Evolutionary conservation across 192 early-diverging fungal genomes (phyloP).

Genomic region (Linderina pennispora): DNA sequence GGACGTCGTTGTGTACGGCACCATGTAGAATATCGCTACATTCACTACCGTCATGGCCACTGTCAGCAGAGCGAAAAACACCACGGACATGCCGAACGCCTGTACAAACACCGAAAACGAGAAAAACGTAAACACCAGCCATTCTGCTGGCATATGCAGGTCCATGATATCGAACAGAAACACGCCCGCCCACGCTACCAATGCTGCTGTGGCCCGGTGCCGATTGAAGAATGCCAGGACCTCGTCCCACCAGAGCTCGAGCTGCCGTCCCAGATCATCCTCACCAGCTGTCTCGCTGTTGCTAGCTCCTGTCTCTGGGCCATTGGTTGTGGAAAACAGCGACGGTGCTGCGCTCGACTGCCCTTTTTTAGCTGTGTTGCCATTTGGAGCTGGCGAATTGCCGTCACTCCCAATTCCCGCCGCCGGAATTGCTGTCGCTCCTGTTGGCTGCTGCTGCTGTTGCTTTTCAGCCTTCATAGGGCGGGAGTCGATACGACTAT

Average conservation of each 20-base stretch:
- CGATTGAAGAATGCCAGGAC: slow-evolving; percentile 26
- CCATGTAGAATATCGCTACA: slow-evolving; percentile 22
- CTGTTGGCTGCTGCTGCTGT: not conserved
- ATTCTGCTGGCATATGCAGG: slow-evolving; percentile 38
- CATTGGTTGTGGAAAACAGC: not conserved
- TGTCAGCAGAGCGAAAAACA: slow-evolving; percentile 33
- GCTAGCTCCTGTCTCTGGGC: not conserved
- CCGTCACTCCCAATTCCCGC: no score
- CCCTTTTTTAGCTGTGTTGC: not conserved
- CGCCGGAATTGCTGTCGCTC: not conserved
- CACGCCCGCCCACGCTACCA: slow-evolving; percentile 29
- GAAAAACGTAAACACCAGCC: slow-evolving; percentile 44
- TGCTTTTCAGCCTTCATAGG: slow-evolving; percentile 29
- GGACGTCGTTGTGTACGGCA: slow-evolving; percentile 25
- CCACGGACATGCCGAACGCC: slow-evolving; percentile 41
- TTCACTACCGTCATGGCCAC: slow-evolving; percentile 31
- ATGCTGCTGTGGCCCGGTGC: slow-evolving; percentile 32
- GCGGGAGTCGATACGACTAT: not conserved
- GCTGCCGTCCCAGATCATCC: slow-evolving; percentile 5
- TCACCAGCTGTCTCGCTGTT: slow-evolving; percentile 3
- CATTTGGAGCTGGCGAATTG: no score
- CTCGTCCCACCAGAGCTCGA: slow-evolving; percentile 28
- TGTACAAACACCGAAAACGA: slow-evolving; percentile 47
- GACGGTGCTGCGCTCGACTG: slow-evolving; percentile 1
- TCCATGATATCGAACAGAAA: slow-evolving; percentile 30